A percentile compares a stretch with the other conserved stretches of the same genome.
Evolutionary conservation across 768 basidiomycete species (phyloP).

Genomic region (Fomitopsis pulvina): DNA sequence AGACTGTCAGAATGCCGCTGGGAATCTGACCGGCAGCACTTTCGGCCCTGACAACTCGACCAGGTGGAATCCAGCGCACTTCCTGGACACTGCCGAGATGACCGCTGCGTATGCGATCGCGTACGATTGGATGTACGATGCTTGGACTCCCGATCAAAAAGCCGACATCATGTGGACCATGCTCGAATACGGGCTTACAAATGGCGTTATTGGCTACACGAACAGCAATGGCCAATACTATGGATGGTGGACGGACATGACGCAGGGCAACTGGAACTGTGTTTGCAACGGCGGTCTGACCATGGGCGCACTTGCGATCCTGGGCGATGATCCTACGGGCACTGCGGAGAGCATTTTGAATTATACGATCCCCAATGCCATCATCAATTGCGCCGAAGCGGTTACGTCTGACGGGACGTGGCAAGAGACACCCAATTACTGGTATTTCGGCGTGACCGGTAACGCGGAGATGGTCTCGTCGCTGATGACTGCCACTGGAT

Average conservation of each 20-base stretch:
- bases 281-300: slow-evolving; percentile 91
- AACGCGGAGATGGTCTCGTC: slow-evolving; percentile 86
- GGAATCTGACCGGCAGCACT: slow-evolving; percentile 45
- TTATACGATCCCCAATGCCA: slow-evolving; percentile 67
- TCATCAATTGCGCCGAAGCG: slow-evolving; percentile 64
- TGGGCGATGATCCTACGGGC: slow-evolving; percentile 76
- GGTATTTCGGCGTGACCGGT: slow-evolving; percentile 91
- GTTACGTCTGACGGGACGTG: slow-evolving; percentile 76
- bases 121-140: slow-evolving; percentile 94
- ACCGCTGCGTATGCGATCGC: slow-evolving; percentile 85
- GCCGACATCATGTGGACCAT: slow-evolving; percentile 61
- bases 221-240: slow-evolving; percentile 20
- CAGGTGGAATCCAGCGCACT: slow-evolving; percentile 86
- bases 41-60: slow-evolving; percentile 61
- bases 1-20: slow-evolving; percentile 58
- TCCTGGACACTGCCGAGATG: slow-evolving; percentile 91
- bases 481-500: slow-evolving; percentile 81
- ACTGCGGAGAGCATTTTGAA: slow-evolving; percentile 59
- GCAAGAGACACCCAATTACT: slow-evolving; percentile 91
- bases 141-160: slow-evolving; percentile 72
- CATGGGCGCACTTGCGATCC: slow-evolving; percentile 84
- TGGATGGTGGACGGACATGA: slow-evolving; percentile 77
- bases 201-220: slow-evolving; percentile 35
- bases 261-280: slow-evolving; percentile 96
- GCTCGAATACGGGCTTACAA: slow-evolving; percentile 69